A percentile compares a stretch with the other conserved stretches of the same genome.
These are phyloP conservation scores for Coemansia sp. DNA, from an alignment of 192 early-diverging fungal genomes.

Conservation along the genomic window DNA sequence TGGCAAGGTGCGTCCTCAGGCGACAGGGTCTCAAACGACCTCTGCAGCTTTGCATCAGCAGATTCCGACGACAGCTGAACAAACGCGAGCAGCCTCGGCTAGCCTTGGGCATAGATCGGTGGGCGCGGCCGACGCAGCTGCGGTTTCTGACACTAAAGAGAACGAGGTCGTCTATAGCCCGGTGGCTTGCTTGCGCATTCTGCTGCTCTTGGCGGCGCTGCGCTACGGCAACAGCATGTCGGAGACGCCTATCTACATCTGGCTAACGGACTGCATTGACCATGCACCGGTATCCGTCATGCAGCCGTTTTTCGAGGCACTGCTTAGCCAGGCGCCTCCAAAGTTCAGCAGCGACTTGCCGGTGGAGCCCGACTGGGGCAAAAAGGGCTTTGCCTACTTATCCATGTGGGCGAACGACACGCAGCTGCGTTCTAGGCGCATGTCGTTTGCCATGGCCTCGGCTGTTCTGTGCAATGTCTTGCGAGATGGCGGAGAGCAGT, in stretches of 20 bases:
- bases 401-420: slow-evolving; percentile 25
- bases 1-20: slow-evolving; percentile 23
- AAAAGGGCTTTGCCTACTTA: slow-evolving; percentile 15
- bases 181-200: slow-evolving; percentile 27
- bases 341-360: slow-evolving; percentile 28
- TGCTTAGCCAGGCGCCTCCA: slow-evolving; percentile 14
- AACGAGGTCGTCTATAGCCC: slow-evolving; percentile 20
- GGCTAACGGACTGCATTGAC: slow-evolving; percentile 43
- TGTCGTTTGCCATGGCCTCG: slow-evolving; percentile 5
- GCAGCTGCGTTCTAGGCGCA: slow-evolving; percentile 9
- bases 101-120: not conserved
- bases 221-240: slow-evolving; percentile 36
- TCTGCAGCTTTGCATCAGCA: not conserved
- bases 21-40: not conserved
- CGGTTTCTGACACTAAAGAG: not conserved
- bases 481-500: slow-evolving; percentile 17
- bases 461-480: slow-evolving; percentile 15
- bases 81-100: not conserved
- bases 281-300: slow-evolving; percentile 19
- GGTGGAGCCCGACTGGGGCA: slow-evolving; percentile 37
- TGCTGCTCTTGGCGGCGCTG: slow-evolving; percentile 35
- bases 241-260: slow-evolving; percentile 46
- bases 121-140: not conserved
- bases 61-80: slow-evolving; percentile 19
- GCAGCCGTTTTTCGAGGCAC: slow-evolving; percentile 20